Base-by-base conservation (phyloP, 176 grass and related monocot species). In the Phoenix roebelenii region DNA sequence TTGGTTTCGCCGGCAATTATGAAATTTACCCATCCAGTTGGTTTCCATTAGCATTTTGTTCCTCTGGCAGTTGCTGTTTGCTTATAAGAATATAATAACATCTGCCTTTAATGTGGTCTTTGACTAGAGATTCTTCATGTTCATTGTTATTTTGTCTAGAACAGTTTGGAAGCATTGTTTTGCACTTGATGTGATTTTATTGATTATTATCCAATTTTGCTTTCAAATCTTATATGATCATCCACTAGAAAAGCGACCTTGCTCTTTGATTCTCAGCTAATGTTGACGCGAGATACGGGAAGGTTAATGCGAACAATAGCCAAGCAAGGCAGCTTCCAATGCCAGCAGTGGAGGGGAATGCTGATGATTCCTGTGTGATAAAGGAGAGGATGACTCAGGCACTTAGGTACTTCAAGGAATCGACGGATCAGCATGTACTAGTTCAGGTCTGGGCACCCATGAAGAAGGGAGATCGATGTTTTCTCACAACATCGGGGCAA, bases 391-490 rank as follows among this genome's bases (percentile, higher is more conserved):
- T 72, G 50, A 54, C 58, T 23, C 70, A 63, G 50, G 70, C 70
- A 23, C 70, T 72, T 55, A 25, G 70, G 12, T 48, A 23, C 59
- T 72, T 72, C 19, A 72, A 72, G 70, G 59, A 72, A 20, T 72
- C 58, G n/a, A 72, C 58, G 16, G 59, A 62, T 54, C 70, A 63
- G 26, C 70, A 63, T 25, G 59, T 62, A 24, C 17, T 72, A 25
- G 70, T 55, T 51, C 70, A 72, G n/a, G 70, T 72, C 12, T 72
- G 70, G 70, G 70, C 70, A 9, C 70, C 70, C 54, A 58, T 44
- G 15, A 72, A 61, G 58, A 62, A 44, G 1, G 70, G 70, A 5
- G 14, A 54, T 52, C 49, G 19, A 26, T 62, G 25, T 30, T 58
- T 72, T 53, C 70, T 72, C 24, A 62, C 70, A 22, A 72, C 70